Conservation (phyloP, 2,329 filamentous ascomycete species). For the Blastomyces parvus region DNA sequence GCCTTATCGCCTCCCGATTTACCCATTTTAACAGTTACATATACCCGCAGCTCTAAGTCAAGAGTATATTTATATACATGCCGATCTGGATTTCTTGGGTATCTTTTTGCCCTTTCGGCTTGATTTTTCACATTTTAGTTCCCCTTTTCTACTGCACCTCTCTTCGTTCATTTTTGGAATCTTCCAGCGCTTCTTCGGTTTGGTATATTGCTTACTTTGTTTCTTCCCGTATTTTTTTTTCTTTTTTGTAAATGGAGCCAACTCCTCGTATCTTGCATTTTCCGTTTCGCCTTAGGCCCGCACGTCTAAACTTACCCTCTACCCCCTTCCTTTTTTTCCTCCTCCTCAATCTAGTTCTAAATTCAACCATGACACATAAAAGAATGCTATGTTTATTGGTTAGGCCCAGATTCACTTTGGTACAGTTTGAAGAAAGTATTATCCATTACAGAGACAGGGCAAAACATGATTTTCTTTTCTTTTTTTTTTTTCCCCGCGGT, state of each 20-base stretch:
- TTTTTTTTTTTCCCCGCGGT: background rate
- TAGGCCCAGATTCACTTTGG: background rate
- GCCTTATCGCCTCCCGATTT: background rate
- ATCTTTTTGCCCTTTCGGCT: background rate
- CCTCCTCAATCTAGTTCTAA: background rate
- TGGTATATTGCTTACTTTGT: background rate
- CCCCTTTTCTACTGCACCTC: background rate
- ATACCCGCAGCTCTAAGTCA: background rate
- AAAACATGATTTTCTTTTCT: background rate
- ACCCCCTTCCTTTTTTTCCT: background rate
- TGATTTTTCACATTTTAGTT: no score
- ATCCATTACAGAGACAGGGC: background rate
- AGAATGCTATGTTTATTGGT: background rate
- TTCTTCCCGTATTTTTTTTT: background rate
- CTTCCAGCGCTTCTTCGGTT: background rate
- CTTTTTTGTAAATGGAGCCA: background rate
- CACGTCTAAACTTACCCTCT: background rate
- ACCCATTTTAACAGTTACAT: background rate
- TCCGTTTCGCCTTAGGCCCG: background rate
- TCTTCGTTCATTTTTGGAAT: background rate
- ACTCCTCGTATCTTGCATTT: background rate
- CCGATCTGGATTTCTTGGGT: background rate
- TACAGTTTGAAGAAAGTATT: background rate
- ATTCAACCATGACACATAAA: background rate
- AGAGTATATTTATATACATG: background rate